Evolutionary conservation across 805 yeast genomes (phyloP), one percentile per base, ranked within the genome.

Genomic region (Lipomyces lipofer): DNA sequence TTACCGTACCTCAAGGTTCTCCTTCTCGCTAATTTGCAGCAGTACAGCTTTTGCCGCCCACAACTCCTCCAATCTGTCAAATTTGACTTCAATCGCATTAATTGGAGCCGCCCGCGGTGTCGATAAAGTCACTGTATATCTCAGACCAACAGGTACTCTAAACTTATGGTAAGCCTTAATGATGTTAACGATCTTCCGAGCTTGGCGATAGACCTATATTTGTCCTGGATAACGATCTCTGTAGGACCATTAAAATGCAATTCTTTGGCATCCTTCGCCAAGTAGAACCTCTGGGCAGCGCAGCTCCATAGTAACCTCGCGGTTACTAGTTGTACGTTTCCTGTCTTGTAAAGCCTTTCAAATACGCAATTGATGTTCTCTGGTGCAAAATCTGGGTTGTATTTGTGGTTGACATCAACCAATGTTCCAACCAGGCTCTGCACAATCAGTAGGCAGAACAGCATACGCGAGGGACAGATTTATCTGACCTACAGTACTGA

Each of bases 31-130:
- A 22, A 36, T 36, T 36, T 36, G 40, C 40, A 36, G 22, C 8
- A n/a, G n/a, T 24, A 43, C 43, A 32, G 51, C 55, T 15, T 33
- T 44, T 3, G 47, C 49, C 2, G 43, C 4, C 50, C 47, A 46
- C 8, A 51, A 22, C 9, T 9, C 8, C 17, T 51, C 55, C 10
- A 51, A 30, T 7, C 42, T 46, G 12, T 17, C 27, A 38, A 46
- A 46, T n/a, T 27, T 19, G 13, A 46, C 47, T 12, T 9, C n/a
- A 2, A 50, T 24, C 21, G n/a, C 6, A 5, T 8, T 28, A 21
- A 15, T 27, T 3, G 40, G 40, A 19, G 22, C 19, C 10, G 19
- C 7, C 17, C 25, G 19, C 9, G 22, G 22, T 19, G 40, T 21
- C 25, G 19, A 4, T 25, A 36, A 7, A 13, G 9, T 15, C 21